Conservation (phyloP, 257 asterid species). For the Solanum virginianum region DNA sequence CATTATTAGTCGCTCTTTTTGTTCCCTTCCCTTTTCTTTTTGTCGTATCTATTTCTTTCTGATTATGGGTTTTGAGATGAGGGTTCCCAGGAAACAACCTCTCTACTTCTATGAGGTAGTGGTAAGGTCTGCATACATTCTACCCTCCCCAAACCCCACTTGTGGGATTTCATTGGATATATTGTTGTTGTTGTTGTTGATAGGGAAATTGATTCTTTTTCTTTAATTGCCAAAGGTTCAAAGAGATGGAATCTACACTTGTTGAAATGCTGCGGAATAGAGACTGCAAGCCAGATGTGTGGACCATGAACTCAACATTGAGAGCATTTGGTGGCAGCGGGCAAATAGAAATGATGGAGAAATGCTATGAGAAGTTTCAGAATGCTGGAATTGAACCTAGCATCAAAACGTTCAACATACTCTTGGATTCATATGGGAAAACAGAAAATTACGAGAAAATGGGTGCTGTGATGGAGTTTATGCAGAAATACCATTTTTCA, state of each 20-base stretch:
- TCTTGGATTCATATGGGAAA: slow-evolving; percentile 77
- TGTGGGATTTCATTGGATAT: too few relatives aligned
- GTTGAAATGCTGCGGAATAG: slow-evolving; percentile 64
- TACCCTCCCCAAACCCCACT: too few relatives aligned
- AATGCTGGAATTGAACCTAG: slow-evolving; percentile 75
- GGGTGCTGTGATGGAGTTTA: slow-evolving; percentile 91
- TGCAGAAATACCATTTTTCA: slow-evolving; percentile 76
- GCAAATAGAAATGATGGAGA: slow-evolving; percentile 87
- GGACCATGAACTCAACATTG: slow-evolving; percentile 95
- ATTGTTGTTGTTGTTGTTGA: too few relatives aligned
- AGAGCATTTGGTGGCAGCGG: slow-evolving; percentile 95
- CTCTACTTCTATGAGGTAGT: too few relatives aligned
- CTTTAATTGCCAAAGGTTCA: slow-evolving; percentile 34
- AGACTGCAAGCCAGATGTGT: slow-evolving; percentile 65
- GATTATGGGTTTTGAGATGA: too few relatives aligned
- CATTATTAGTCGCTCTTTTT: too few relatives aligned
- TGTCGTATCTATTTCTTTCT: too few relatives aligned
- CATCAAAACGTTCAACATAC: slow-evolving; percentile 85
- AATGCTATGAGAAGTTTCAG: slow-evolving; percentile 81
- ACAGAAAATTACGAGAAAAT: slow-evolving; percentile 64
- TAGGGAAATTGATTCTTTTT: background rate
- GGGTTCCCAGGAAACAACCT: too few relatives aligned
- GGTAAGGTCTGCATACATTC: too few relatives aligned
- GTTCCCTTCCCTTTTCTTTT: too few relatives aligned
- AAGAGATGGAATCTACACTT: slow-evolving; percentile 74